Evolutionary conservation across 2,329 filamentous ascomycete species (phyloP).

Genomic region (Fusarium ambrosium): DNA sequence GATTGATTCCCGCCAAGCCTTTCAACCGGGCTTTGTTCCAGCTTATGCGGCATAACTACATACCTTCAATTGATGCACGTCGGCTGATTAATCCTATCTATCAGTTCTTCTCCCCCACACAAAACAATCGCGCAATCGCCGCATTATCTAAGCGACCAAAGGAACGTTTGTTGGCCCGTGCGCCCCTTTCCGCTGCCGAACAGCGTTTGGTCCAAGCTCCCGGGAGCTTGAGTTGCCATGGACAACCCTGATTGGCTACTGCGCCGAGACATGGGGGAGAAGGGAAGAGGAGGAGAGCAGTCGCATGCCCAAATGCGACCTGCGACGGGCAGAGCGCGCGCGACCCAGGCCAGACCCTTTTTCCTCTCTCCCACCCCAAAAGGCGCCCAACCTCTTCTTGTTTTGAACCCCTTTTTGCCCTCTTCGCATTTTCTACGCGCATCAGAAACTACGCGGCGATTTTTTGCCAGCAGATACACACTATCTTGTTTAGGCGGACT

Average conservation of each 20-base stretch:
- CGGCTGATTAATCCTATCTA: constrained; percentile 1
- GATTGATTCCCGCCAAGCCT: constrained; percentile 8
- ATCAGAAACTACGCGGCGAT: constrained; percentile 13
- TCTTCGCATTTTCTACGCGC: constrained; percentile 20
- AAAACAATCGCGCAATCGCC: constrained; percentile 17
- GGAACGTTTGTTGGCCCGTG: constrained; percentile 27
- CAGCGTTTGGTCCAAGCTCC: constrained; percentile 48
- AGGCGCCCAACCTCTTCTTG: constrained; percentile 44
- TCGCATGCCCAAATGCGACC: constrained; percentile 42
- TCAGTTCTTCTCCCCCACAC: constrained; percentile 4
- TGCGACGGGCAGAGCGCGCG: constrained; percentile 37
- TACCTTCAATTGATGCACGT: constrained; percentile 47
- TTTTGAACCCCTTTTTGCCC: constrained; percentile 27
- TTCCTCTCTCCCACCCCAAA: constrained; percentile 21
- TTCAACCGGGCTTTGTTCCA: background rate
- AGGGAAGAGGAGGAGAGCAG: background rate
- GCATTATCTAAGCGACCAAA: constrained; percentile 30
- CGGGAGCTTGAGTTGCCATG: constrained; percentile 45
- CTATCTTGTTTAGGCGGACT: constrained; percentile 20
- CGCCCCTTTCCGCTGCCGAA: constrained; percentile 40
- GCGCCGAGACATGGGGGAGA: constrained; percentile 24
- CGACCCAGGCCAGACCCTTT: constrained; percentile 19
- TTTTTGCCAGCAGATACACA: constrained; percentile 18
- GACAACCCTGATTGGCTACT: constrained; percentile 44
- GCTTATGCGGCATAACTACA: constrained; percentile 32